phyloP scores from a whole-genome alignment of 176 grass and related monocot species.

The Microstegium vimineum region DNA sequence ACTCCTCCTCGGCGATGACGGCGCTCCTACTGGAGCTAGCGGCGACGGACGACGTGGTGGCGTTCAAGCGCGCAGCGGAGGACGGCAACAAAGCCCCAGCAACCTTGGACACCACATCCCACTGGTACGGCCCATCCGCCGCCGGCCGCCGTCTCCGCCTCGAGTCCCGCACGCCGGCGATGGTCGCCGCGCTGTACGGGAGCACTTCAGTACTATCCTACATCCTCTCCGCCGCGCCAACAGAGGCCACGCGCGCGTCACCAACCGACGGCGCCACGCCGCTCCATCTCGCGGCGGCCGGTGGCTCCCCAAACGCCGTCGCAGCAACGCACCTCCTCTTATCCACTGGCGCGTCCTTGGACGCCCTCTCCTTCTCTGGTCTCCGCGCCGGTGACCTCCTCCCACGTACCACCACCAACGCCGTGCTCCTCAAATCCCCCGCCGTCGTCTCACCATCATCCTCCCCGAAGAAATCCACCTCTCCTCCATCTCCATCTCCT shows the following conservation, averaged over 20 bases:
- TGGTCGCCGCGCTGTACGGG: slow-evolving; percentile 86
- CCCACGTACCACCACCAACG: slow-evolving; percentile 39
- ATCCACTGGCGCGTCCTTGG: slow-evolving; percentile 45
- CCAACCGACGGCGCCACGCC: slow-evolving; percentile 61
- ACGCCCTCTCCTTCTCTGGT: slow-evolving; percentile 37
- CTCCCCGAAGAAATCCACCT: slow-evolving; percentile 44
- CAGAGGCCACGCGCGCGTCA: slow-evolving; percentile 48
- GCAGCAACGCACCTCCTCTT: slow-evolving; percentile 53
- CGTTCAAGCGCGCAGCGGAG: slow-evolving; percentile 54
- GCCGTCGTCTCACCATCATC: slow-evolving; percentile 22
- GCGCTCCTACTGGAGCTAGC: slow-evolving; percentile 70
- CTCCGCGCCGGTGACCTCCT: slow-evolving; percentile 58
- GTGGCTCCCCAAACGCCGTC: slow-evolving; percentile 32
- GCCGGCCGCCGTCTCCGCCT: background rate
- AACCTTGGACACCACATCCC: background rate
- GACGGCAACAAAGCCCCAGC: slow-evolving; percentile 26
- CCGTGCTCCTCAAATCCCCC: slow-evolving; percentile 34
- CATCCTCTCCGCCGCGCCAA: slow-evolving; percentile 29
- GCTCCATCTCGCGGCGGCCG: slow-evolving; percentile 62
- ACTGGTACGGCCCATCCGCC: slow-evolving; percentile 59
- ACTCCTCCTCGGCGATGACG: background rate
- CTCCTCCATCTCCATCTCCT: background rate
- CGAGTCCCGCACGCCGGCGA: slow-evolving; percentile 68
- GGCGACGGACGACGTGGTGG: slow-evolving; percentile 59
- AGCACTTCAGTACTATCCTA: slow-evolving; percentile 45